Percentiles rank a stretch among this genome's conserved stretches.
Evolutionary conservation across 2,329 filamentous ascomycete genomes (phyloP).

Genomic region (Malbranchea zuffiana): DNA sequence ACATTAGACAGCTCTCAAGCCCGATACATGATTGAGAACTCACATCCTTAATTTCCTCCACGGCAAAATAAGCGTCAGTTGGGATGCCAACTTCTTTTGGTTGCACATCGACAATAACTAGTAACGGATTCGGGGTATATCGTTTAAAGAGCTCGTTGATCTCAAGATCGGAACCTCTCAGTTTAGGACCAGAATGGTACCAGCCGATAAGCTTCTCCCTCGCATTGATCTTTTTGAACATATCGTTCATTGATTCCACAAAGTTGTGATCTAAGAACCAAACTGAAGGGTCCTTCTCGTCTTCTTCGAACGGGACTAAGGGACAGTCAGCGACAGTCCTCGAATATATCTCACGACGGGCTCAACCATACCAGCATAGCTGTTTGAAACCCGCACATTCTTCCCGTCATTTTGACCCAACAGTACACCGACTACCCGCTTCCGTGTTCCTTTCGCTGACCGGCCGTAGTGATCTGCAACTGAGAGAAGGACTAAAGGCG

Average conservation of each 20-base stretch:
- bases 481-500: conserved; percentile 92
- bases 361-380: conserved; percentile 69
- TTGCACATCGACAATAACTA: conserved; percentile 97
- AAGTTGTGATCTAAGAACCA: conserved; percentile 99
- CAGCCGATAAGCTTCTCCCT: conserved; percentile 97
- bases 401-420: conserved; percentile 93
- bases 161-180: conserved; percentile 90
- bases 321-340: conserved; percentile 6
- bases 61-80: conserved; percentile 96
- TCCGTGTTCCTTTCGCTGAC: conserved; percentile 75
- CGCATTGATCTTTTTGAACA: conserved; percentile 99
- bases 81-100: conserved; percentile 96
- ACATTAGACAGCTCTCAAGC: background rate
- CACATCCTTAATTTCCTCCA: conserved; percentile 99
- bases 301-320: conserved; percentile 92
- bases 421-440: conserved; percentile 85
- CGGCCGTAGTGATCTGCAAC: conserved; percentile 98
- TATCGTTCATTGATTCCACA: conserved; percentile 98
- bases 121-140: conserved; percentile 90
- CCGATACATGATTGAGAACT: conserved; percentile 23
- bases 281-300: conserved; percentile 95
- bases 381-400: conserved; percentile 95
- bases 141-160: conserved; percentile 99
- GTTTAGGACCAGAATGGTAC: conserved; percentile 97
- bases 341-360: background rate